Evolutionary conservation across 208 protist species (phyloP), one percentile per base, ranked within the genome.

Genomic region (Leishmania braziliensis): DNA sequence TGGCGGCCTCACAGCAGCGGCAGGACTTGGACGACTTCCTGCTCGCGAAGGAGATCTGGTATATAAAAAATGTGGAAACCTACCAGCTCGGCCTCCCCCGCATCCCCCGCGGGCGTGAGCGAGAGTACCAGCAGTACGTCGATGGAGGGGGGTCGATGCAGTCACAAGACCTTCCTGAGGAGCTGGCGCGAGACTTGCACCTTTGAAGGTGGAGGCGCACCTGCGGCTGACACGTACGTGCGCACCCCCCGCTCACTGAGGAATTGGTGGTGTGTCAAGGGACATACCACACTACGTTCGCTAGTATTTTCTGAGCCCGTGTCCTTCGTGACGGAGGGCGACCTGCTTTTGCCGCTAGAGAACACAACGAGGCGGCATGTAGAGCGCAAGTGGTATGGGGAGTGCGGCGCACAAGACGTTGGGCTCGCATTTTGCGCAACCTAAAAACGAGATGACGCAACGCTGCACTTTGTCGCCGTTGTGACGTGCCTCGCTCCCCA

Each of bases 51-150:
- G 92, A 97, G 69, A 92, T 97, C 66, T 97, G 95, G 95, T 96
- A 97, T 74, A 96, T 97, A 8, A 97, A 97, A 66, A 97, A 97
- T 65, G 90, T 97, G 33, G 92, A 97, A 73, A 93, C 95, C 20
- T 96, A 96, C 70, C 93, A 97, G 81, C 85, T 97, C 4, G 91
- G 87, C 33, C 78, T 97, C 26, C 92, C 93, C 0, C 89, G 91
- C 58, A 97, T 97, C 5, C 92, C 91, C 16, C 88, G 87, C n/a
- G 92, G 92, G 3, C 77, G 91, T 6, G 93, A 97, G 83, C 60
- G 77, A 33, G 92, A 95, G 78, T 95, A 92, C 75, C 91, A 95
- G 58, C 77, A 82, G 18, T 95, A 93, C 77, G 78, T 95, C 33
- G 88, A 95, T 62, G 84, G 85, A 5, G 73, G 75, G 0, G 36